phyloP scores from a whole-genome alignment of 2,329 filamentous ascomycete genomes.

The Fusarium tjaetaba region DNA sequence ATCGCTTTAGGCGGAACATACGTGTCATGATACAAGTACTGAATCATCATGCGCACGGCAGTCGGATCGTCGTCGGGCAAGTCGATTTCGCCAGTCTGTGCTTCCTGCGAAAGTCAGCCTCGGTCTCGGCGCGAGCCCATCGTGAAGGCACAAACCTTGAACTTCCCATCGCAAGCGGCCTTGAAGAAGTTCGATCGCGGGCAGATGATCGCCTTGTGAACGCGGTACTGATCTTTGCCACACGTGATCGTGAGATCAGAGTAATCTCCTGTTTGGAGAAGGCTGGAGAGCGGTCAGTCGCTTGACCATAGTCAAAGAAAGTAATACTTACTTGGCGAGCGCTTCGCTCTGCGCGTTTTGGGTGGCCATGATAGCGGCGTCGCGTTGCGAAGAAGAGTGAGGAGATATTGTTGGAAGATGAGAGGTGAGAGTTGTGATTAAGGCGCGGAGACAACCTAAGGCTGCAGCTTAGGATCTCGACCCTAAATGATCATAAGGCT shows the following conservation, averaged over 20 bases:
- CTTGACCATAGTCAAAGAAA: background rate
- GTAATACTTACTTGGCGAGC: background rate
- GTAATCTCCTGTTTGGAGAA: background rate
- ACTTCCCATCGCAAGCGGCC: background rate
- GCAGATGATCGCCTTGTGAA: constrained; percentile 19
- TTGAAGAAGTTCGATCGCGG: constrained; percentile 13
- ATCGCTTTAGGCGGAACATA: background rate
- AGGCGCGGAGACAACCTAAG: background rate
- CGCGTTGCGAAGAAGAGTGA: background rate
- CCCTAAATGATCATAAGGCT: too few relatives aligned
- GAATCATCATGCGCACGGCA: constrained; percentile 1
- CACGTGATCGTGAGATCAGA: constrained; percentile 14
- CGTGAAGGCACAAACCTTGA: background rate
- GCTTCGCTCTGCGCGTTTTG: background rate
- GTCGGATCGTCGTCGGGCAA: constrained; percentile 5
- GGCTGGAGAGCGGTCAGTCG: background rate
- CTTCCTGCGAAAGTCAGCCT: background rate
- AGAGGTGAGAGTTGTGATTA: background rate
- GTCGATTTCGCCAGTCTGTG: background rate
- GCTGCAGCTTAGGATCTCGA: too few relatives aligned
- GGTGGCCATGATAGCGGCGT: fast-evolving
- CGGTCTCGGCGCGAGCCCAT: background rate
- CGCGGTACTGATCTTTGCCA: background rate
- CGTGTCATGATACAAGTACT: background rate
- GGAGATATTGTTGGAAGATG: background rate